Evolutionary conservation across 441 rosid genomes (phyloP), one percentile per base, ranked within the genome.

Genomic region (Aleurites moluccanus): DNA sequence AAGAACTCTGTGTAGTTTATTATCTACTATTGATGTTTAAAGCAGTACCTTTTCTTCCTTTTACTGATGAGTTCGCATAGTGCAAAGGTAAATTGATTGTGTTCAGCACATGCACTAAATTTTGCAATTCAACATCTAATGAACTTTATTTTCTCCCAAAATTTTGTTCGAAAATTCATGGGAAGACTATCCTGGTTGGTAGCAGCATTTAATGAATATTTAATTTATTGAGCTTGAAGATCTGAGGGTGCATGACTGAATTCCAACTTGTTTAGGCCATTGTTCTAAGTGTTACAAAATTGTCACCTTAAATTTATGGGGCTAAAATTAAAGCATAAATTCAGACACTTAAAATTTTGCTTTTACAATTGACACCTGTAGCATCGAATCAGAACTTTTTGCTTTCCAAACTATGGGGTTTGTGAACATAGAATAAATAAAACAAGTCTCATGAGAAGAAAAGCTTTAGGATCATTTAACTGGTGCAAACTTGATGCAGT

Each of bases 1-100:
- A 88, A 80, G 64, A 70, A 63, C 28, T 64, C 30, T 35, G 3
- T 69, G 55, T 66, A 55, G 3, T 47, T 65, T 28, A n/a, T 57
- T 27, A 5, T 52, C 59, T 55, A 14, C 21, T 52, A 57, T 35
- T 73, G 53, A 68, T 53, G 21, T 56, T 30, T n/a, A 40, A 13
- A 40, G 33, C 49, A 25, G 21, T 59, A 57, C 13, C 15, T 40
- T 16, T 21, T 55, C 20, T 27, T 53, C 23, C 18, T 23, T 7
- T 10, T 44, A 40, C 50, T 27, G 4, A 13, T 63, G 56, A 25
- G n/a, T 18, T 69, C 8, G 18, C 57, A 49, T 40, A 45, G 15
- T 52, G 35, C 5, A 68, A 66, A 49, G 10, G 23, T 40, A 55
- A 27, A 57, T 42, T 18, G 30, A 21, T 35, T 15, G 23, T 61